These are phyloP conservation scores for Logfia minima DNA, from an alignment of 129 eudicot species.

Conservation along the genomic window DNA sequence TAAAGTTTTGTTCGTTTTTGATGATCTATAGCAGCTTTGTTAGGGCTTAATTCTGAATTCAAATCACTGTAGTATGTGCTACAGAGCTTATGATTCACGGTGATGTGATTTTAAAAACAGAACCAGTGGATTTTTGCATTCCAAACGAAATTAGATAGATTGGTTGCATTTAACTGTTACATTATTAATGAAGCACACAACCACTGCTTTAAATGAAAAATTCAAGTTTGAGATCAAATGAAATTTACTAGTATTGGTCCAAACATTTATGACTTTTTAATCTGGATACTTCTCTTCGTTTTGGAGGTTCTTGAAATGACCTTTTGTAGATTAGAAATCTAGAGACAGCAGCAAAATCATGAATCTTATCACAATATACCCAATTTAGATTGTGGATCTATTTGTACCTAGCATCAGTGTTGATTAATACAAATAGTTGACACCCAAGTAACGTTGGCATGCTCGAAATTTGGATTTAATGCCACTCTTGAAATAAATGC, in stretches of 20 bases:
- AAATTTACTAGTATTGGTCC: not conserved
- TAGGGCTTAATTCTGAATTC: conserved; percentile 1
- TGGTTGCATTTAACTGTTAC: not conserved
- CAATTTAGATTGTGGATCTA: not conserved
- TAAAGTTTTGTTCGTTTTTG: not conserved
- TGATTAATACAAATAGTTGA: not conserved
- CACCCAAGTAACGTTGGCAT: not conserved
- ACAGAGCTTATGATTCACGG: not conserved
- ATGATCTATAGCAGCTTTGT: not conserved
- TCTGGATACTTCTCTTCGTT: not conserved
- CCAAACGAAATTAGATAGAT: not conserved
- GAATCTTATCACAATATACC: not conserved
- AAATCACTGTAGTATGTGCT: not conserved
- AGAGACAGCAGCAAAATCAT: not conserved
- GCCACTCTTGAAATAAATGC: not conserved
- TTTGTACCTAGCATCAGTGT: not conserved
- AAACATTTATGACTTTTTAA: not conserved
- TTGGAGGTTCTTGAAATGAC: not conserved
- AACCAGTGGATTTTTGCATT: not conserved
- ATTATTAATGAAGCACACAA: not conserved
- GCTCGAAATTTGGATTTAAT: not conserved
- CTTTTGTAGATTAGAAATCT: not conserved
- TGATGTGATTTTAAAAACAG: not conserved
- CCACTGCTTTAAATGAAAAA: not conserved
- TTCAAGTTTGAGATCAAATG: not conserved